A percentile compares a stretch with the other conserved stretches of the same genome.
Conservation (phyloP, 345 rosid genomes). For the Eutrema heterophyllum region DNA sequence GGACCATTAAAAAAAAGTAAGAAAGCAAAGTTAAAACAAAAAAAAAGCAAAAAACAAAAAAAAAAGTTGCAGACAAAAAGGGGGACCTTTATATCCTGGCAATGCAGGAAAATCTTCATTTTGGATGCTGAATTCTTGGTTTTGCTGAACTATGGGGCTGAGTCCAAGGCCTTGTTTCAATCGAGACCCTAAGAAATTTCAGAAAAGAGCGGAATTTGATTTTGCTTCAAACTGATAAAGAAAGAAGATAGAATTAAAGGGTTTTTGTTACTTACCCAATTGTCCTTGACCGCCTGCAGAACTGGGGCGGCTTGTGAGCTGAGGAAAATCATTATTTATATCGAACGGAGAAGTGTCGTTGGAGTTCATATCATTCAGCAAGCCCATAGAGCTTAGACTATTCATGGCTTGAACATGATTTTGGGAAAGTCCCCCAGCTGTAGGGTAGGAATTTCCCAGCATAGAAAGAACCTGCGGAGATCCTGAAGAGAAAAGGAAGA, state of each 20-base stretch:
- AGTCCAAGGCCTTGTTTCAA: conserved; percentile 81
- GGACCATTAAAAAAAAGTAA: background rate
- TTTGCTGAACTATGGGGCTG: conserved; percentile 89
- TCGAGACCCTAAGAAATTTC: conserved; percentile 49
- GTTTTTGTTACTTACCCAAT: conserved; percentile 43
- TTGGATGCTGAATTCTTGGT: conserved; percentile 97
- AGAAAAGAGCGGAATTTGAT: background rate
- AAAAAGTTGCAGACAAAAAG: background rate
- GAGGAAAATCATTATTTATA: conserved; percentile 91
- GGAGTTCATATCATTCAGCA: conserved; percentile 75
- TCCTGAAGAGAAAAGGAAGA: conserved; percentile 53
- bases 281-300: conserved; percentile 98
- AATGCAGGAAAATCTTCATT: conserved; percentile 99
- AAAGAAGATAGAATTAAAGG: background rate
- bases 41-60: background rate
- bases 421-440: conserved; percentile 78
- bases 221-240: conserved; percentile 8
- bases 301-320: conserved; percentile 81
- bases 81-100: conserved; percentile 87
- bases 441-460: conserved; percentile 64
- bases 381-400: conserved; percentile 75
- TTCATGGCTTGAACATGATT: conserved; percentile 79
- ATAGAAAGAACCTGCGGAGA: conserved; percentile 82
- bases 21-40: background rate
- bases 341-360: conserved; percentile 80